Evolutionary conservation across 257 asterid genomes (phyloP).

Genomic region (Anisodus tanguticus): DNA sequence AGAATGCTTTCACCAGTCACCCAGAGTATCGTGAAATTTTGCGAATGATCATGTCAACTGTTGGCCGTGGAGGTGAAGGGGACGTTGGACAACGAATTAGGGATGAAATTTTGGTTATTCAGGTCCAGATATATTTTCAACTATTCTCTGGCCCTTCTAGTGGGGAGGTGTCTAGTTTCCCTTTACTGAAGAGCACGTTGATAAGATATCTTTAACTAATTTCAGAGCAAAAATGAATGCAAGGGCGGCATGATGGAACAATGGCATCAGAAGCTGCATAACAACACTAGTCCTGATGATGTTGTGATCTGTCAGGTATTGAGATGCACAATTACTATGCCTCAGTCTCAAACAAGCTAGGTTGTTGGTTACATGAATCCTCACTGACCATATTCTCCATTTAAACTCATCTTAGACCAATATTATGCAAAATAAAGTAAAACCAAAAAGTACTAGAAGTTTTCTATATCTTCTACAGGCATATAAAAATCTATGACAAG

Average conservation of each 20-base stretch:
- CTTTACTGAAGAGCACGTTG: constrained; percentile 27
- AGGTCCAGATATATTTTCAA: constrained; percentile 50
- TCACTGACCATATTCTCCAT: too few relatives aligned
- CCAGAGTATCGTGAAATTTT: constrained; percentile 79
- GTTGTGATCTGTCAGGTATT: constrained; percentile 96
- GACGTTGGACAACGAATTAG: constrained; percentile 99
- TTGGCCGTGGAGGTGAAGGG: constrained; percentile 99
- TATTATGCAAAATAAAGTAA: too few relatives aligned
- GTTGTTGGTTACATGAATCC: too few relatives aligned
- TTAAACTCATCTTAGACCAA: too few relatives aligned
- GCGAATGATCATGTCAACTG: constrained; percentile 95
- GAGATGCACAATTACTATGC: not conserved
- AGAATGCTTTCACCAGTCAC: constrained; percentile 57
- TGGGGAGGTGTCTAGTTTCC: not conserved
- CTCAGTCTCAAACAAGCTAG: too few relatives aligned
- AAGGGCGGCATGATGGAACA: constrained; percentile 99
- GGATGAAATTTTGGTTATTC: constrained; percentile 95
- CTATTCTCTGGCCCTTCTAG: not conserved
- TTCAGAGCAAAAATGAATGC: constrained; percentile 88
- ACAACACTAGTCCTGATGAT: constrained; percentile 99
- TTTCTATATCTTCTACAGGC: too few relatives aligned
- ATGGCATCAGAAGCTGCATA: constrained; percentile 99
- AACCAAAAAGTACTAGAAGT: too few relatives aligned
- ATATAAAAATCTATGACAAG: not conserved
- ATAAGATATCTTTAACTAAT: constrained; percentile 29